Conservation (phyloP, 306 rosid species). For the Glycine tomentella region DNA sequence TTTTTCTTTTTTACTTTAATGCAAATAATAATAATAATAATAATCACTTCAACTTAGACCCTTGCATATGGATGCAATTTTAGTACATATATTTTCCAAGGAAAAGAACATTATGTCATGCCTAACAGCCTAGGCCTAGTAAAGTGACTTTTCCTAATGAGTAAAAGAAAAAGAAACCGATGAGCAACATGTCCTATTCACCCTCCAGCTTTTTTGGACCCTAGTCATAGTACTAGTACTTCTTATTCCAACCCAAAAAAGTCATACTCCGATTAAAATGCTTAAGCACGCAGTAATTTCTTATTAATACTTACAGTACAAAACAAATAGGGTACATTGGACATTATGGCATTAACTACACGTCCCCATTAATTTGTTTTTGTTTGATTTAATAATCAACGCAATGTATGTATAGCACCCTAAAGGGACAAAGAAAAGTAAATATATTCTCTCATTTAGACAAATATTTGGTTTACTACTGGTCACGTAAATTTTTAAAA, state of each 20-base stretch:
- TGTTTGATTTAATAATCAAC: background rate
- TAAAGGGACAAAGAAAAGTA: conserved; percentile 22
- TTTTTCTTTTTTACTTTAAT: background rate
- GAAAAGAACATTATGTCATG: conserved; percentile 31
- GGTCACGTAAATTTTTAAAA: background rate
- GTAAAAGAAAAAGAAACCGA: conserved; percentile 5
- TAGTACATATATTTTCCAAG: background rate
- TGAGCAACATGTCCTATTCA: conserved; percentile 37
- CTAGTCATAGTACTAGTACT: background rate
- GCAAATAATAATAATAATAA: background rate
- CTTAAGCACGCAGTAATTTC: conserved; percentile 45
- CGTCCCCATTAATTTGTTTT: conserved; percentile 31
- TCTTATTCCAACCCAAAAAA: conserved; percentile 45
- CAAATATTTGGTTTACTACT: conserved; percentile 7
- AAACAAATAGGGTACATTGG: conserved; percentile 31
- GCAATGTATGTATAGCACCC: too few relatives aligned
- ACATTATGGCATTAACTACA: conserved; percentile 16
- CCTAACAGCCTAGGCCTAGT: conserved; percentile 46
- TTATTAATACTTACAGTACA: conserved; percentile 4
- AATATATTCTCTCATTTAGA: conserved; percentile 2
- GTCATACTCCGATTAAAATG: conserved; percentile 29
- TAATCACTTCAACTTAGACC: background rate
- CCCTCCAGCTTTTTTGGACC: conserved; percentile 61
- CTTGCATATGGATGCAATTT: background rate
- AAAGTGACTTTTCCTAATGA: conserved; percentile 31